These are phyloP conservation scores for Xanthoconium separans DNA, from an alignment of 1,284 basidiomycete species.

Conservation along the genomic window DNA sequence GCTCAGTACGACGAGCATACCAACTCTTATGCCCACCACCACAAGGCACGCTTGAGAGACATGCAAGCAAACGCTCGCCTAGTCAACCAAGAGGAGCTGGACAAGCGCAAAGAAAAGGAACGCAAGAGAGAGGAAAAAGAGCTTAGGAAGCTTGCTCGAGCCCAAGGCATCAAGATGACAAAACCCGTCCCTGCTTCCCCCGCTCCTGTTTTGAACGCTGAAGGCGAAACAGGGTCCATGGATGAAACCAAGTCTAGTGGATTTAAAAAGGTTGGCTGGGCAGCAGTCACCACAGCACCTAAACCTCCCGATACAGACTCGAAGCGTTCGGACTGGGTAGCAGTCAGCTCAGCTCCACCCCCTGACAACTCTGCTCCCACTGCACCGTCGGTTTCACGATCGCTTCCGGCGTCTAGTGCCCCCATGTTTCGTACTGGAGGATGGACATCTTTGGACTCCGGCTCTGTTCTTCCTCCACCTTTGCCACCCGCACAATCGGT, in stretches of 20 bases:
- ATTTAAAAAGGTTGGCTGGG: conserved; percentile 63
- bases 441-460: conserved; percentile 59
- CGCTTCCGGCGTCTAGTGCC: conserved; percentile 16
- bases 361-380: conserved; percentile 9
- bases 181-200: conserved; percentile 39
- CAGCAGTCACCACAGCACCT: conserved; percentile 37
- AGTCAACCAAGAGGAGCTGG: conserved; percentile 59
- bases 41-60: conserved; percentile 73
- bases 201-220: conserved; percentile 24
- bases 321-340: conserved; percentile 15
- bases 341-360: conserved; percentile 15
- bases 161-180: conserved; percentile 69
- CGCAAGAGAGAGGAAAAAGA: conserved; percentile 79
- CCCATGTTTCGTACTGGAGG: conserved; percentile 56
- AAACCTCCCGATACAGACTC: conserved; percentile 14
- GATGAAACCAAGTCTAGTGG: conserved; percentile 39
- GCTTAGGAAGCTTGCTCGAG: conserved; percentile 73
- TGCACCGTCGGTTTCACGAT: conserved; percentile 14
- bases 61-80: conserved; percentile 69
- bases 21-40: conserved; percentile 81
- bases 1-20: conserved; percentile 84
- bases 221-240: conserved; percentile 19
- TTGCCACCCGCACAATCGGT: conserved; percentile 19
- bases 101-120: conserved; percentile 79
- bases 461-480: conserved; percentile 25